A percentile compares a stretch with the other conserved stretches of the same genome.
These are phyloP conservation scores for Alternaria gaisen DNA, from an alignment of 2,329 filamentous ascomycete species.

Conservation along the genomic window DNA sequence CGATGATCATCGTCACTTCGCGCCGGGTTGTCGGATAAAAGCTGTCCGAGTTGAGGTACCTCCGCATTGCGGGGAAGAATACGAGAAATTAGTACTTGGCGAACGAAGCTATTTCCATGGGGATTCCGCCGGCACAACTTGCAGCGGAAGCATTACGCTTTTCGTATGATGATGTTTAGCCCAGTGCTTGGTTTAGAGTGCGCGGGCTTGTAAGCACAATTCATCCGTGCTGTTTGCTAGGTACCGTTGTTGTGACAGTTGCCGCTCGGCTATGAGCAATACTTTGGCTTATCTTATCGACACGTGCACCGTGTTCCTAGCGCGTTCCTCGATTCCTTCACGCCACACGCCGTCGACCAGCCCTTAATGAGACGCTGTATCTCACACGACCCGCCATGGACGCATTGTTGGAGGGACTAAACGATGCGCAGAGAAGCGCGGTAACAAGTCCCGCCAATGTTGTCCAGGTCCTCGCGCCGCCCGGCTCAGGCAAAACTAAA, in stretches of 20 bases:
- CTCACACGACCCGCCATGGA: slow-evolving; percentile 54
- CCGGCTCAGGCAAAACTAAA: slow-evolving; percentile 88
- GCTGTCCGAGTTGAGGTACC: slow-evolving; percentile 26
- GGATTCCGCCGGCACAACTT: neutral
- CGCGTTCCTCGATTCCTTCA: slow-evolving; percentile 8
- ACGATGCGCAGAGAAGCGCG: slow-evolving; percentile 69
- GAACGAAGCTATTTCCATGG: neutral
- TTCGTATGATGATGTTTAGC: slow-evolving; percentile 1
- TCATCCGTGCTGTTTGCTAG: neutral
- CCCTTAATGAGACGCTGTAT: slow-evolving; percentile 20
- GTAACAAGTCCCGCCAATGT: slow-evolving; percentile 69
- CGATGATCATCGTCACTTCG: slow-evolving; percentile 27
- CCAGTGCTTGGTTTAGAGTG: neutral
- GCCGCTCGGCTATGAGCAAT: neutral
- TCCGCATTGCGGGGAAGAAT: slow-evolving; percentile 23
- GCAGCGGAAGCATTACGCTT: slow-evolving; percentile 17
- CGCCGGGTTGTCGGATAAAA: slow-evolving; percentile 33
- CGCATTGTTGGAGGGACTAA: slow-evolving; percentile 68
- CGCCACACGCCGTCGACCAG: neutral
- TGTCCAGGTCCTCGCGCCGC: slow-evolving; percentile 69
- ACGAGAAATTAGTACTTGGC: slow-evolving; percentile 14
- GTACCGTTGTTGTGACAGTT: neutral
- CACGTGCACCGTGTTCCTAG: slow-evolving; percentile 17
- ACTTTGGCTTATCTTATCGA: slow-evolving; percentile 1
- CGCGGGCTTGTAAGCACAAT: neutral